A percentile compares a stretch with the other conserved stretches of the same genome.
These are phyloP conservation scores for Kwoniella sp. DNA, from an alignment of 768 basidiomycete species.

Conservation along the genomic window DNA sequence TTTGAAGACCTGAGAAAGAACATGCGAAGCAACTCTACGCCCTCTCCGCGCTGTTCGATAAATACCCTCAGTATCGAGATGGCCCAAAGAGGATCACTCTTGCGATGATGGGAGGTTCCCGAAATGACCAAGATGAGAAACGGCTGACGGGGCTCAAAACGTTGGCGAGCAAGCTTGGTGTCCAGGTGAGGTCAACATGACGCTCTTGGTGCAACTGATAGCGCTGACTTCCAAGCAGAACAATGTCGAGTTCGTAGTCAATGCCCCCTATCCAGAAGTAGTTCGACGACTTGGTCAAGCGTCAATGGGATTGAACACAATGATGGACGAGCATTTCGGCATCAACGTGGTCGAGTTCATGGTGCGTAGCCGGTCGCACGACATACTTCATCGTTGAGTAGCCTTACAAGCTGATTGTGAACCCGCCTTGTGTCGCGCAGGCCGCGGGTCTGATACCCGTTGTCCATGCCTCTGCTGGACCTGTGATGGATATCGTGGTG, in stretches of 20 bases:
- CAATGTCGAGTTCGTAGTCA: conserved; percentile 75
- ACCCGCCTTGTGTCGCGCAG: conserved; percentile 60
- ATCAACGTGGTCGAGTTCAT: conserved; percentile 98
- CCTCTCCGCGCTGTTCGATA: conserved; percentile 64
- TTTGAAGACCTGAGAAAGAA: conserved; percentile 79
- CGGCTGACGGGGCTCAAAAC: conserved; percentile 67
- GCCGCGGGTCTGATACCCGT: conserved; percentile 92
- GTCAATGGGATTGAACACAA: conserved; percentile 87
- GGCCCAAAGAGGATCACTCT: conserved; percentile 60
- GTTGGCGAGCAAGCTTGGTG: conserved; percentile 66
- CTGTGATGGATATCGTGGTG: conserved; percentile 84
- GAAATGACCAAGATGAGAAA: conserved; percentile 73
- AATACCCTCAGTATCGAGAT: conserved; percentile 64
- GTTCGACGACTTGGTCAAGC: conserved; percentile 71
- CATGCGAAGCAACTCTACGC: conserved; percentile 77
- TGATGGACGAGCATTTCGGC: conserved; percentile 98
- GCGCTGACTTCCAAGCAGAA: conserved; percentile 58
- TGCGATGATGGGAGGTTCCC: conserved; percentile 78
- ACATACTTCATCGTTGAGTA: neutral
- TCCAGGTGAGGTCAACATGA: conserved; percentile 62
- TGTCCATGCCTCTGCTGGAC: conserved; percentile 89
- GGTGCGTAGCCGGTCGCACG: conserved; percentile 61
- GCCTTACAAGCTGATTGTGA: neutral
- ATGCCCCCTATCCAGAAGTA: conserved; percentile 74
- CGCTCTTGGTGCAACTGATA: neutral